Evolutionary conservation across 2,329 filamentous ascomycete species (phyloP).

Genomic region (Colletotrichum coccodes): DNA sequence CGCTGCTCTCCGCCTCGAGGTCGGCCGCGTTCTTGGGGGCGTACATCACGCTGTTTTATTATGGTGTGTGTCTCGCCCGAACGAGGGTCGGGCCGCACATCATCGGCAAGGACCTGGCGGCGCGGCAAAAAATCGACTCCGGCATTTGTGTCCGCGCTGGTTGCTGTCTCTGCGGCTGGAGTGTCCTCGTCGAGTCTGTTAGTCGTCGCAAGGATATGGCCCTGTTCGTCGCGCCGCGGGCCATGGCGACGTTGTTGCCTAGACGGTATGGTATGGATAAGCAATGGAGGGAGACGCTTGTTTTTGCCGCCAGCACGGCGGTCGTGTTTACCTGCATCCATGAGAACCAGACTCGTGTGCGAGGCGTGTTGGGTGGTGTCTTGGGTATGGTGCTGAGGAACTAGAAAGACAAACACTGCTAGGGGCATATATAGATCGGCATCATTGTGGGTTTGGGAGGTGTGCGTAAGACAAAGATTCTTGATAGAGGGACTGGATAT

Average conservation of each 20-base stretch:
- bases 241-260: constrained; percentile 79
- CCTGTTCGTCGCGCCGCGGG: constrained; percentile 83
- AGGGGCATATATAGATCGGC: neutral
- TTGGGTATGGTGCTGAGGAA: constrained; percentile 59
- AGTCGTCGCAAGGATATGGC: constrained; percentile 78
- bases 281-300: constrained; percentile 74
- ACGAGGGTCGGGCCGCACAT: constrained; percentile 78
- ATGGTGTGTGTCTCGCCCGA: constrained; percentile 82
- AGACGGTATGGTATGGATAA: constrained; percentile 71
- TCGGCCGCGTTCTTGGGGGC: constrained; percentile 82
- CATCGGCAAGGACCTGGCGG: constrained; percentile 61
- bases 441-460: neutral
- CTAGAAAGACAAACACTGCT: constrained; percentile 32
- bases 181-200: constrained; percentile 77
- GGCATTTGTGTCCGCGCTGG: constrained; percentile 78
- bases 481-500: neutral
- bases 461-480: neutral
- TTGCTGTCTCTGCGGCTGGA: constrained; percentile 83
- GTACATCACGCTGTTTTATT: constrained; percentile 86
- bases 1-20: constrained; percentile 69
- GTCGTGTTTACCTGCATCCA: constrained; percentile 75
- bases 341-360: constrained; percentile 71
- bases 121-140: constrained; percentile 64
- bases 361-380: constrained; percentile 75
- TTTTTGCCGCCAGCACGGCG: constrained; percentile 75